Base-by-base conservation (phyloP, 2,329 filamentous ascomycete species). In the Diaporthe longicolla region DNA sequence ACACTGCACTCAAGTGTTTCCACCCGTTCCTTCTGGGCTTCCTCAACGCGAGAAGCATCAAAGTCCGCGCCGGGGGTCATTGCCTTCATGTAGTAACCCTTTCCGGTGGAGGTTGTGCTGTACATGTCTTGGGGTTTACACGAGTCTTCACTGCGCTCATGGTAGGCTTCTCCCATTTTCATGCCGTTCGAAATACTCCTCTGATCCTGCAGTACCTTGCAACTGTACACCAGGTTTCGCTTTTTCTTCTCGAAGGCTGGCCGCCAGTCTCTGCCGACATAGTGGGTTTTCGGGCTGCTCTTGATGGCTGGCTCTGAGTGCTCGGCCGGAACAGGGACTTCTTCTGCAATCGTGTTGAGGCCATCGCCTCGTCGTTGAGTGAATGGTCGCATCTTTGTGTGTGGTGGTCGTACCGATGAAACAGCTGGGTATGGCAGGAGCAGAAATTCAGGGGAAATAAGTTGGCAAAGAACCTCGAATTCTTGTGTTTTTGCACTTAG, bases 1-100 rank as follows among this genome's bases (percentile, higher is more conserved):
- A 35, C 35, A 7, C 19, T 19, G 5, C 35, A 11, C 6, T n/a
- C 17, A 29, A 66, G 29, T 37, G 43, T 29, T 24, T 26, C 11
- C 9, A 50, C 11, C 1, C 45, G 26, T 52, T 50, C 11, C 61
- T 37, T 66, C 15, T 45, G 61, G 13, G 45, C 61, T 29, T 32
- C 61, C 6, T 52, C 29, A 21, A 37, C 5, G 19, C 21, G 45
- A 7, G 10, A 32, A 24, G 61, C 45, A 29, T 50, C 43, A 26
- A 66, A 52, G 13, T 37, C 45, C 43, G 29, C 61, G 10, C 21
- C 45, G 1, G 61, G 13, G 19, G 11, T 24, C 45, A 37, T n/a
- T 24, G 61, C 61, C 45, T 37, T 52, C 61, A 29, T 66, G 50
- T 24, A 66, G 29, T 52, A 8, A 43, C 45, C 19, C 29, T 66